A percentile compares a stretch with the other conserved stretches of the same genome.
Conservation (phyloP, 2,329 filamentous ascomycete genomes). For the Ascocoryne sarcoides region DNA sequence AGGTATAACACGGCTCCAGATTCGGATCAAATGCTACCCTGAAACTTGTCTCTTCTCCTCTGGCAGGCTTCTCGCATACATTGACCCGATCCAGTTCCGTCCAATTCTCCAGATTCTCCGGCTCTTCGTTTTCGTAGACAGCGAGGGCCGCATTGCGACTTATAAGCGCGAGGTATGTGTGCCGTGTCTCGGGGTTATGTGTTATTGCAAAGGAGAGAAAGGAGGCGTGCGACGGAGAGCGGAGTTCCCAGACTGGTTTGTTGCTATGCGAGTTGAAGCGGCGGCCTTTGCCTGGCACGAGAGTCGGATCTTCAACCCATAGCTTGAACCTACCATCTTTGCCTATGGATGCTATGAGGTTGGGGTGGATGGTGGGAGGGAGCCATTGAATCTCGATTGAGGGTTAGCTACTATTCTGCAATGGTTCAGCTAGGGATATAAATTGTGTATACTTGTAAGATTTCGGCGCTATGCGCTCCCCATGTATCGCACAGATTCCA, state of each 20-base stretch:
- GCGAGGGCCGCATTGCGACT: slow-evolving; percentile 72
- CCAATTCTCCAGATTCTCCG: slow-evolving; percentile 73
- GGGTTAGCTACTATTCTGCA: not conserved
- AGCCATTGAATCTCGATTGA: slow-evolving; percentile 75
- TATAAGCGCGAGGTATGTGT: slow-evolving; percentile 79
- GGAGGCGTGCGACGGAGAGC: slow-evolving; percentile 31
- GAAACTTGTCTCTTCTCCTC: slow-evolving; percentile 83
- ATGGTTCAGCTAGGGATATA: slow-evolving; percentile 2
- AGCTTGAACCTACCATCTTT: slow-evolving; percentile 85
- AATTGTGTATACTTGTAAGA: slow-evolving; percentile 61
- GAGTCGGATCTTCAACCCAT: slow-evolving; percentile 84
- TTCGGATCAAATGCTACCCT: slow-evolving; percentile 83
- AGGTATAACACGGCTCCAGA: slow-evolving; percentile 67
- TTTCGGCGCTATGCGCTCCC: slow-evolving; percentile 83
- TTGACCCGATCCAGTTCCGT: slow-evolving; percentile 65
- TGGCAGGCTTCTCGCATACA: slow-evolving; percentile 59
- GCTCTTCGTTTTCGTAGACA: slow-evolving; percentile 77
- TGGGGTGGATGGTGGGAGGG: slow-evolving; percentile 75
- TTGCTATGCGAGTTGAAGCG: slow-evolving; percentile 71
- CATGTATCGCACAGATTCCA: slow-evolving; percentile 83
- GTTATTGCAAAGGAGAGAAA: slow-evolving; percentile 79
- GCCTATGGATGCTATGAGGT: slow-evolving; percentile 79
- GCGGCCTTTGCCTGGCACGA: slow-evolving; percentile 62
- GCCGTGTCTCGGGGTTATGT: slow-evolving; percentile 66
- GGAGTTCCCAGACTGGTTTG: slow-evolving; percentile 39